Conservation (phyloP, 495 filamentous ascomycete genomes). For the Penicillium atrosanguineum region DNA sequence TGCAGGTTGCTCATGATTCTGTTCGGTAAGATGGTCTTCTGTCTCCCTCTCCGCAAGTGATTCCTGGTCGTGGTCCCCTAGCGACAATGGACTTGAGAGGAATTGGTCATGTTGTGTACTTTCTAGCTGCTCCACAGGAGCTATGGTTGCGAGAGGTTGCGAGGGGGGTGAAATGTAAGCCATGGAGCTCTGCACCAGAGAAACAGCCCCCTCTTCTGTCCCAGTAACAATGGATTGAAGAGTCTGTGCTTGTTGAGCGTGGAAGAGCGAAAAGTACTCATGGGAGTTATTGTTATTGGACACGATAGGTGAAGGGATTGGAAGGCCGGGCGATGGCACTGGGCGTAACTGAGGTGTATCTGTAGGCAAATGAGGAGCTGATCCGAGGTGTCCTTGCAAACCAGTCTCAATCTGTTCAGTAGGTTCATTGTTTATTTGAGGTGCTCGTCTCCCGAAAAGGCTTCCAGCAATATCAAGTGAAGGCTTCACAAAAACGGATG, state of each 20-base stretch:
- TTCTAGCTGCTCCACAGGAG: not conserved
- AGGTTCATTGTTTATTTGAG: constrained; percentile 1
- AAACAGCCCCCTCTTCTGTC: not conserved
- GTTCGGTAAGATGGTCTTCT: not conserved
- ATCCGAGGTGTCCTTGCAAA: not conserved
- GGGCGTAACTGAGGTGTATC: constrained; percentile 46
- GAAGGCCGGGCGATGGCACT: constrained; percentile 44
- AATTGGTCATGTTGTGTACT: not conserved
- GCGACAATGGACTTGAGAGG: not conserved
- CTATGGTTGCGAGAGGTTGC: not conserved
- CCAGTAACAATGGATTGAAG: not conserved
- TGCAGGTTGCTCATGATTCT: not conserved
- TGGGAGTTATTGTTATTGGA: constrained; percentile 22
- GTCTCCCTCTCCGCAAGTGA: not conserved
- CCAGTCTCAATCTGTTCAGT: not conserved
- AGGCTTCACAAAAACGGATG: constrained; percentile 20
- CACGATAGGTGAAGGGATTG: constrained; percentile 45
- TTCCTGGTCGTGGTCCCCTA: not conserved
- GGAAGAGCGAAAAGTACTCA: constrained; percentile 32
- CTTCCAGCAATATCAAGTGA: constrained; percentile 14
- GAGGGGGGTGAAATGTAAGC: not conserved
- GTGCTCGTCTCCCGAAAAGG: constrained; percentile 8
- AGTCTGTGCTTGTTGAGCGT: constrained; percentile 11
- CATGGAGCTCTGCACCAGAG: not conserved
- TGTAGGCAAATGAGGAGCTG: constrained; percentile 25